Evolutionary conservation across 805 yeast genomes (phyloP).

Genomic region (Schwanniomyces polymorphus): DNA sequence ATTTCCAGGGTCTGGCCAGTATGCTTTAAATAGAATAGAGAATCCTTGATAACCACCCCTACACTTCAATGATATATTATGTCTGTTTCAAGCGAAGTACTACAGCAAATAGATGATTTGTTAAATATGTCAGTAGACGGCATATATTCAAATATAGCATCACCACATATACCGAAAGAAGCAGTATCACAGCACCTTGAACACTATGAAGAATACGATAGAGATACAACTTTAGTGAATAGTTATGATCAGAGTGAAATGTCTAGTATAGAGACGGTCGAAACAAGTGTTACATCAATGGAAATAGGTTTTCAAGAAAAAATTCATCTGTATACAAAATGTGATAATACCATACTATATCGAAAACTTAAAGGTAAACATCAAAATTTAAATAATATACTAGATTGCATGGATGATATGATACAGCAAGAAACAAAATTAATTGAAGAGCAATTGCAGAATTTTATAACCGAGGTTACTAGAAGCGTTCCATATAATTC

Average conservation of each 20-base stretch:
- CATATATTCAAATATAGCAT: background rate
- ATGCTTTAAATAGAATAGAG: background rate
- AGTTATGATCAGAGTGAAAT: background rate
- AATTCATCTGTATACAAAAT: background rate
- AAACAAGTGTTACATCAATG: constrained; percentile 6
- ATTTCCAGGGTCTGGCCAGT: background rate
- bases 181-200: background rate
- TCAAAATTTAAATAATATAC: constrained; percentile 13
- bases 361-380: constrained; percentile 5
- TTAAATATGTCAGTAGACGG: background rate
- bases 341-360: background rate
- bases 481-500: constrained; percentile 23
- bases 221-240: constrained; percentile 2
- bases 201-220: background rate
- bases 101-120: background rate
- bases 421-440: constrained; percentile 16
- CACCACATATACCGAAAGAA: background rate
- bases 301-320: background rate
- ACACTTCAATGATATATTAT: background rate
- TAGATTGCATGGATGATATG: constrained; percentile 30
- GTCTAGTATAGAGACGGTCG: constrained; percentile 4
- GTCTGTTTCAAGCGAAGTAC: background rate
- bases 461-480: constrained; percentile 12
- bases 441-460: constrained; percentile 15
- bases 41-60: background rate